Evolutionary conservation across 1,139 yeast genomes (phyloP).

Genomic region (Debaryomyces subglobosus): DNA sequence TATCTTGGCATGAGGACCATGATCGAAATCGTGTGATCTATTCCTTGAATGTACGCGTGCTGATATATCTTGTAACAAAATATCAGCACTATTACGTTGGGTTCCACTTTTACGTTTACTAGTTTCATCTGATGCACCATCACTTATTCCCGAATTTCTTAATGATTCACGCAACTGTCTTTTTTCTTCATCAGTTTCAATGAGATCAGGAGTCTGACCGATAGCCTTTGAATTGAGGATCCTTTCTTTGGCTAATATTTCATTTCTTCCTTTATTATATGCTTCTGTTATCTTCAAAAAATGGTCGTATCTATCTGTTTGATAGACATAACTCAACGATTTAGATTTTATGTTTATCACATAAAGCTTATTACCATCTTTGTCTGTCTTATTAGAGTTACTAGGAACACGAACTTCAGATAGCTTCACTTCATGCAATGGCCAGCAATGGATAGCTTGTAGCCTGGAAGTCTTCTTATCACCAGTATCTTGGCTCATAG

Average conservation of each 20-base stretch:
- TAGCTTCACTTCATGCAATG: constrained; percentile 64
- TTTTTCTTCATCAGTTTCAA: constrained; percentile 38
- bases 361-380: constrained; percentile 33
- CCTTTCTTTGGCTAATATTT: constrained; percentile 52
- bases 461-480: constrained; percentile 36
- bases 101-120: constrained; percentile 31
- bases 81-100: constrained; percentile 41
- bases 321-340: constrained; percentile 60
- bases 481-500: constrained; percentile 24
- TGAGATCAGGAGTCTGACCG: constrained; percentile 18
- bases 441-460: constrained; percentile 82
- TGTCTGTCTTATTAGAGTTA: constrained; percentile 17
- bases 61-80: constrained; percentile 54
- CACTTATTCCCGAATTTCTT: constrained; percentile 38
- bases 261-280: constrained; percentile 67
- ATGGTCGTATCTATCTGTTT: constrained; percentile 65
- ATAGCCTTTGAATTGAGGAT: constrained; percentile 35
- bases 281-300: constrained; percentile 60
- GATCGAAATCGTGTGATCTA: constrained; percentile 50
- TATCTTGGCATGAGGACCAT: constrained; percentile 11
- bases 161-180: constrained; percentile 44
- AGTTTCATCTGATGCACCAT: constrained; percentile 31
- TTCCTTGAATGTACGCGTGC: constrained; percentile 60
- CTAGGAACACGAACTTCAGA: constrained; percentile 34
- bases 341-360: constrained; percentile 51